Evolutionary conservation across 257 asterid species (phyloP), one percentile per base, ranked within the genome.

Genomic region (Fraxinus americana): DNA sequence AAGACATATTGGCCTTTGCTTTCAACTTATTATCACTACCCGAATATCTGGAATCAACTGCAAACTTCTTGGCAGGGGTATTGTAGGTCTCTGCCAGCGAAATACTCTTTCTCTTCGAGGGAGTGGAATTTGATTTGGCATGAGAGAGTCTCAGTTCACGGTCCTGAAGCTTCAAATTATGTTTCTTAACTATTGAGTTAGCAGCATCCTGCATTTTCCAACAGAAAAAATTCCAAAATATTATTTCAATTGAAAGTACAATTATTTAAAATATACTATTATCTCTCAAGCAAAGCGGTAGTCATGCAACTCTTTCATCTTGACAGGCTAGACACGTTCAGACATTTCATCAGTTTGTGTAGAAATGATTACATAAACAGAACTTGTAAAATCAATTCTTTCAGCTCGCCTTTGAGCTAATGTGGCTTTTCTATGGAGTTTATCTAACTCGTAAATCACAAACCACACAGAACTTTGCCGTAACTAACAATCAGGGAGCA

Each of bases 121-220:
- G 87, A 59, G 92, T 84, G 75, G 84, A 71, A 34, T 41, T 84
- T 77, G 87, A 65, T 87, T 88, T 91, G 70, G 94, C 87, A 78
- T 83, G 92, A 81, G 89, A 87, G 4, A 95, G 83, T 85, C 99
- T 87, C 27, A 95, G 84, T 79, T 89, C 97, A 45, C 96, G 97
- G 82, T 88, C 89, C 57, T 95, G 91, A 27, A 94, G 81, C 90
- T 75, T 84, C 88, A 94, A 68, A 74, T 84, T 79, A 61, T 79
- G 97, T 66, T 74, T 89, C 82, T 80, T 89, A 35, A 84, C 66
- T 29, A 86, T 69, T 75, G 81, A 17, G 59, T 87, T 88, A 54
- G 92, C 94, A 81, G 92, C 97, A 72, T 95, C 97, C 99, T 95
- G 79, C 84, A 82, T 35, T 63, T 70, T 57, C 25, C 83, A 78